phyloP scores from a whole-genome alignment of 768 basidiomycete genomes.

The Termitomyces sp. region DNA sequence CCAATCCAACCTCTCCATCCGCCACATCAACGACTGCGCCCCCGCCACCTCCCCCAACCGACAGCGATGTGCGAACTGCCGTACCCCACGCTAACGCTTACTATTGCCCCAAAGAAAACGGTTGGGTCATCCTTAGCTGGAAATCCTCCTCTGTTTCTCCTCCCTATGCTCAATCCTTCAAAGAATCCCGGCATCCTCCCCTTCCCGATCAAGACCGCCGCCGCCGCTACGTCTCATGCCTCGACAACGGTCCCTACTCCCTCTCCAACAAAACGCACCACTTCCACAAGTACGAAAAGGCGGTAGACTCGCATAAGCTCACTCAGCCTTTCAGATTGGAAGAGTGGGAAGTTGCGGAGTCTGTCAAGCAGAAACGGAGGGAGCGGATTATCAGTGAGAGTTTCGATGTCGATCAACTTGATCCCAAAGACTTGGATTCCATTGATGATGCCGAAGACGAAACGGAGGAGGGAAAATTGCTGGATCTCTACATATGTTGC shows the following conservation, averaged over 20 bases:
- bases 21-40: slow-evolving; percentile 20
- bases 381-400: slow-evolving; percentile 25
- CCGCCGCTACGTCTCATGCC: slow-evolving; percentile 45
- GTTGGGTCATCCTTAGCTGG: slow-evolving; percentile 78
- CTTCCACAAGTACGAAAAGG: slow-evolving; percentile 71
- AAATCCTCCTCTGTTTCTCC: slow-evolving; percentile 60
- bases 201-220: slow-evolving; percentile 58
- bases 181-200: slow-evolving; percentile 26
- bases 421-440: slow-evolving; percentile 28
- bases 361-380: slow-evolving; percentile 52
- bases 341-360: slow-evolving; percentile 54
- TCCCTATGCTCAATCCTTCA: slow-evolving; percentile 50
- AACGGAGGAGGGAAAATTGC: slow-evolving; percentile 47
- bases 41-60: slow-evolving; percentile 43
- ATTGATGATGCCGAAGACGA: slow-evolving; percentile 31
- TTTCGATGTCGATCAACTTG: slow-evolving; percentile 28
- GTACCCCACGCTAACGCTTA: slow-evolving; percentile 82
- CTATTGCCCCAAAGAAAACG: slow-evolving; percentile 79
- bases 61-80: slow-evolving; percentile 62
- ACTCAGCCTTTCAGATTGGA: slow-evolving; percentile 57
- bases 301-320: slow-evolving; percentile 67
- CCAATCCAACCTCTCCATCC: background rate
- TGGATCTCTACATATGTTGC: slow-evolving; percentile 83
- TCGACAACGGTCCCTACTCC: slow-evolving; percentile 44
- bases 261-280: slow-evolving; percentile 69